These are phyloP conservation scores for Pelargonium citronellum DNA, from an alignment of 441 rosid species.

Conservation along the genomic window DNA sequence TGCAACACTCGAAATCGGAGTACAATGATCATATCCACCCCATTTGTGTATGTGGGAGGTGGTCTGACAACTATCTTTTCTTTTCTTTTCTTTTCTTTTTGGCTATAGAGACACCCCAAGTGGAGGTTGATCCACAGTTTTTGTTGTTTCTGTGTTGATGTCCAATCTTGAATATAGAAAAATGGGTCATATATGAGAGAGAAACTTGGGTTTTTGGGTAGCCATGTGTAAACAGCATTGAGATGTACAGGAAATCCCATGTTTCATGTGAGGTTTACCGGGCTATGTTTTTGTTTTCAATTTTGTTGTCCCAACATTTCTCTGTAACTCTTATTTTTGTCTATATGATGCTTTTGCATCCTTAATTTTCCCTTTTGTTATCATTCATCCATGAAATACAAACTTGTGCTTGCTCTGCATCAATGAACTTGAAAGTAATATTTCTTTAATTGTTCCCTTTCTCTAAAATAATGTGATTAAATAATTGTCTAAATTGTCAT, in stretches of 20 bases:
- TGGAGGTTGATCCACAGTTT: constrained; percentile 35
- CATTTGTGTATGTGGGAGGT: constrained; percentile 35
- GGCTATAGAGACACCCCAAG: constrained; percentile 29
- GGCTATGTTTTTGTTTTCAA: too few relatives aligned
- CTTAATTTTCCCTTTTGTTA: too few relatives aligned
- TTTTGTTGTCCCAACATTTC: too few relatives aligned
- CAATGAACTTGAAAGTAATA: too few relatives aligned
- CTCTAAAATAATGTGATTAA: too few relatives aligned
- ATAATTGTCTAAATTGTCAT: too few relatives aligned
- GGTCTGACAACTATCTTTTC: constrained; percentile 32
- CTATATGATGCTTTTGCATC: too few relatives aligned
- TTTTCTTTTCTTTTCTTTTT: background rate
- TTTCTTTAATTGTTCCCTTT: too few relatives aligned
- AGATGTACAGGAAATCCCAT: constrained; percentile 23
- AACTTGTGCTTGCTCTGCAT: too few relatives aligned
- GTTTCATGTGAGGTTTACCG: too few relatives aligned
- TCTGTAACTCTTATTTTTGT: too few relatives aligned
- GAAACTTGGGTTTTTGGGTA: constrained; percentile 19
- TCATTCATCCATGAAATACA: too few relatives aligned
- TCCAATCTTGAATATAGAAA: background rate
- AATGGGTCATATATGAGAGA: constrained; percentile 22
- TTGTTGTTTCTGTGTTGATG: constrained; percentile 25
- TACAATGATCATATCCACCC: constrained; percentile 35
- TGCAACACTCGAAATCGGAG: constrained; percentile 25
- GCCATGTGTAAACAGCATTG: constrained; percentile 14